Base-by-base conservation (phyloP, 2,329 filamentous ascomycete species). In the Spiromastix sp. region DNA sequence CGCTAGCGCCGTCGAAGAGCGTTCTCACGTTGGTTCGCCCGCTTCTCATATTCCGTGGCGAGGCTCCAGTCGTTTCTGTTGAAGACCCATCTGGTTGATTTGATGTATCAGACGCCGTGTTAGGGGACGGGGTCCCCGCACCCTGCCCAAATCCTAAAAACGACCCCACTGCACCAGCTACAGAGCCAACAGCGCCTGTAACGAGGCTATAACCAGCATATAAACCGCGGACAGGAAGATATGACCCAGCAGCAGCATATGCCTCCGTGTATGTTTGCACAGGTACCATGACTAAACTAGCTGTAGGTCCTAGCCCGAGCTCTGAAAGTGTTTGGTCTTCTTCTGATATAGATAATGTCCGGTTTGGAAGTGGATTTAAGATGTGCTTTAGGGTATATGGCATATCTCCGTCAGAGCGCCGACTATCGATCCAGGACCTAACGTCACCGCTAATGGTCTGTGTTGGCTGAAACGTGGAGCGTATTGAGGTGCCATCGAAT, bases 301-400 rank as follows among this genome's bases (percentile, higher is more conserved):
- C 82, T 4, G 77, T 86, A 0, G 87, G 86, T 1, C 76, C 70
- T 0, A 94, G 66, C 1, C 78, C 83, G 5, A 94, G 68, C 4
- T 82, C 77, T 10, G 68, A 62, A 0, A 95, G 67, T 0, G 71
- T 68, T 44, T 78, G 66, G 22, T 67, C 69, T 57, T 95, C 89
- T 43, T 95, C 86, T 0, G 73, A 69, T 4, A 79, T 72, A 21
- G 81, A 79, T 39, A 96, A 77, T 7, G 72, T 75, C 43, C 74
- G 76, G 54, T 80, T 91, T 2, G 85, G 84, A 13, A 77, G 63
- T 0, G 87, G 87, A 0, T 82, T 79, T 2, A 93, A 68, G 22
- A 95, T 78, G 31, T 93, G 76, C 51, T 86, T 85, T 61, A 96
- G 87, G 9, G 72, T 81, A 57, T 86, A 96, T 0, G 85, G 83